Base-by-base conservation (phyloP, 108 stramenopile genomes). In the Heterococcus sp. region DNA sequence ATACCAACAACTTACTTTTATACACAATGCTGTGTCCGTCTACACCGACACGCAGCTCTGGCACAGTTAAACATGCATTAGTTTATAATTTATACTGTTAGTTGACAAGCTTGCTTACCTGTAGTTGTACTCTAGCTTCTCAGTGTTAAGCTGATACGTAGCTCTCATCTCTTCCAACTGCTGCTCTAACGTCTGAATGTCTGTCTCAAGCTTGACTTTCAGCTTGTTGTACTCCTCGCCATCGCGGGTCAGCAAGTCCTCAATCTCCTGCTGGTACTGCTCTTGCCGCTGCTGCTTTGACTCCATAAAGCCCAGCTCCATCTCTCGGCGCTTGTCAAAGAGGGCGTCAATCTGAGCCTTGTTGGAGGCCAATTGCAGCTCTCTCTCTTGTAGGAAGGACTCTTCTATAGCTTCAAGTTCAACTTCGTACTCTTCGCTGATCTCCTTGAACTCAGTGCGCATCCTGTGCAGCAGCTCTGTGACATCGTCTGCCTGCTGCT, bases 121-220 rank as follows among this genome's bases (percentile, higher is more conserved):
- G 84, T 87, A 91, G 86, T 91, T 91, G 85, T 91, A 91, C 79
- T 91, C 90, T 4, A 91, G 78, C 81, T 91, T 91, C 38, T 90
- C 90, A 14, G 89, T 91, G 89, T 91, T 91, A 35, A 91, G 87
- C 86, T 88, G 88, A 72, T 91, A 91, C 28, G 89, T 90, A 0
- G 90, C 89, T 21, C 90, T 85, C 88, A 91, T 91, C 38, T 90
- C 89, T 82, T 89, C 90, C 64, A 91, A 79, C 86, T 91, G 90
- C 83, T 90, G 89, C 89, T 91, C 87, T n/a, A 91, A 87, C n/a
- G 85, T 86, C 89, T 91, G 90, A n/a, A 90, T 87, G 68, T 91
- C 89, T 11, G 85, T 91, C 75, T 91, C 90, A 64, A 90, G 78
- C 76, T 90, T 90, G 68, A 91, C 89, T 40, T 91, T 91, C 37